phyloP scores from a whole-genome alignment of 768 basidiomycete genomes.

The Lactarius sanguifluus region DNA sequence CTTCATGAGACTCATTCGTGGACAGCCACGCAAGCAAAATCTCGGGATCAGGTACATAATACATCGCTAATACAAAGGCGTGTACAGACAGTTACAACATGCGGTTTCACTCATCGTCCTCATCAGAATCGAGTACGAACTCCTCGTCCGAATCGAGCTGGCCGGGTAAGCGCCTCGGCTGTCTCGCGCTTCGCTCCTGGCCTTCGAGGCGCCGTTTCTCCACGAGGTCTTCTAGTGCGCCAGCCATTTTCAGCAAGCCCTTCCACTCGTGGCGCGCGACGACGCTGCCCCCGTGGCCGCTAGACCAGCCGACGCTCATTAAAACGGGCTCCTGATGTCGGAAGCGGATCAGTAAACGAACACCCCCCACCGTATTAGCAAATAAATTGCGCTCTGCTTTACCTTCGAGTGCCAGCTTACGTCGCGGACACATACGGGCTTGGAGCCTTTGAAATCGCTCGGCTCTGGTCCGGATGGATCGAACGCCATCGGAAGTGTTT shows the following conservation, averaged over 20 bases:
- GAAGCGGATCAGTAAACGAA: slow-evolving; percentile 6
- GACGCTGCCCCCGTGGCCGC: slow-evolving; percentile 59
- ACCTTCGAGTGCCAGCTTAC: slow-evolving; percentile 94
- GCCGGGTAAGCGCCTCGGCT: slow-evolving; percentile 24
- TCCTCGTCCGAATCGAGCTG: slow-evolving; percentile 23
- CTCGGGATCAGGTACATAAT: background rate
- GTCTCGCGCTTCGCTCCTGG: slow-evolving; percentile 29
- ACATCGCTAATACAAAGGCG: background rate
- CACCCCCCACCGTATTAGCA: background rate
- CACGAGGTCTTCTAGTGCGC: slow-evolving; percentile 70
- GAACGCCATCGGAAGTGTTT: slow-evolving; percentile 64
- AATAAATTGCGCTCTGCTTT: slow-evolving; percentile 20
- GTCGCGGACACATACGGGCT: slow-evolving; percentile 73
- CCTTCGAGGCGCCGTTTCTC: slow-evolving; percentile 51
- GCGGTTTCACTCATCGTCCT: slow-evolving; percentile 13
- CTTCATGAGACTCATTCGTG: background rate
- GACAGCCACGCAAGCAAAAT: background rate
- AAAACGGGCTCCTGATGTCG: slow-evolving; percentile 72
- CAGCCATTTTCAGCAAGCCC: slow-evolving; percentile 71
- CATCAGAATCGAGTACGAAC: slow-evolving; percentile 17
- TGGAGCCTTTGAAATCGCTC: slow-evolving; percentile 35
- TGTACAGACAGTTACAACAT: background rate
- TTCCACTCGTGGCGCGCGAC: slow-evolving; percentile 97
- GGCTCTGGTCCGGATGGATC: slow-evolving; percentile 70
- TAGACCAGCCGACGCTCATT: slow-evolving; percentile 91